Conservation (phyloP, 768 basidiomycete genomes). For the Phaeotremella fagi region DNA sequence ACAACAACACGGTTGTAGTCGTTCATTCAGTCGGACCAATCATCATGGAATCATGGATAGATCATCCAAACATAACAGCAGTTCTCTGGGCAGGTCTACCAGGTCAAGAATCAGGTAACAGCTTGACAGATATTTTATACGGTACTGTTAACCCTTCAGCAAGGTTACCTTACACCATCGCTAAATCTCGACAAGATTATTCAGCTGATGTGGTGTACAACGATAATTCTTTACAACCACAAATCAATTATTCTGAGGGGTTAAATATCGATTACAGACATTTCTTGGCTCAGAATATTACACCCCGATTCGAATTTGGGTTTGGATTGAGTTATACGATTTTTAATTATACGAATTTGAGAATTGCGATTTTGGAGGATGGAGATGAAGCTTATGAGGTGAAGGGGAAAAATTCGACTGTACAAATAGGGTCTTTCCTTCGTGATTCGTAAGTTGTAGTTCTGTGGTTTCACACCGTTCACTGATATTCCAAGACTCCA, state of each 20-base stretch:
- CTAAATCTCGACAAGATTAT: slow-evolving; percentile 60
- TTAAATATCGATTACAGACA: slow-evolving; percentile 63
- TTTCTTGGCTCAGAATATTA: slow-evolving; percentile 51
- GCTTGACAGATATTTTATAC: slow-evolving; percentile 67
- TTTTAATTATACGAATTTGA: slow-evolving; percentile 65
- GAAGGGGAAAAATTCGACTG: not conserved
- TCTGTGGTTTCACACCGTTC: not conserved
- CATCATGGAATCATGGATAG: slow-evolving; percentile 59
- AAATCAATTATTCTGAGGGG: slow-evolving; percentile 65
- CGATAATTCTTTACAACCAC: slow-evolving; percentile 49
- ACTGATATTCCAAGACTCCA: slow-evolving; percentile 26
- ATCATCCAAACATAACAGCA: slow-evolving; percentile 69
- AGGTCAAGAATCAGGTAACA: slow-evolving; percentile 67
- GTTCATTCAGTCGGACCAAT: slow-evolving; percentile 65
- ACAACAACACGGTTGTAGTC: slow-evolving; percentile 58
- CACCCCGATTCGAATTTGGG: slow-evolving; percentile 65
- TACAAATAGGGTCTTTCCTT: not conserved
- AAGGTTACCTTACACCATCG: slow-evolving; percentile 70
- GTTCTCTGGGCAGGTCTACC: slow-evolving; percentile 67
- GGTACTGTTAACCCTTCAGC: slow-evolving; percentile 70
- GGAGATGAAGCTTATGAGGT: too few relatives aligned
- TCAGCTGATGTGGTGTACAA: slow-evolving; percentile 55
- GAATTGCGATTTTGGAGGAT: slow-evolving; percentile 45
- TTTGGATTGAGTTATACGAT: slow-evolving; percentile 81
- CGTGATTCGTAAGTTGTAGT: slow-evolving; percentile 7